Base-by-base conservation (phyloP, 83 land plant species). In the Diphasiastrum complanatum region DNA sequence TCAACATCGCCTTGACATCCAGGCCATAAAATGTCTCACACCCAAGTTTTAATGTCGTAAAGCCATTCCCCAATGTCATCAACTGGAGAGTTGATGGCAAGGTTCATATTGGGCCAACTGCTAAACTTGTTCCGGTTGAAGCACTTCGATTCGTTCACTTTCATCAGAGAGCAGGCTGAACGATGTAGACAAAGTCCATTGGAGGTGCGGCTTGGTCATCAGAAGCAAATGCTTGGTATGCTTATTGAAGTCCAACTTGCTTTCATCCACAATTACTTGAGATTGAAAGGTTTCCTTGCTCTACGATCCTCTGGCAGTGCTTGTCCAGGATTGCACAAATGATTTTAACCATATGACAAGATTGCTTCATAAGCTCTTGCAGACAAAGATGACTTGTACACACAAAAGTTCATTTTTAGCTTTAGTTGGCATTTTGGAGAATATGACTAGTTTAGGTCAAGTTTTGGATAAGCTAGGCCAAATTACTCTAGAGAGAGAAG, bases 11-110 rank as follows among this genome's bases (percentile, higher is more conserved):
- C 46, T 60, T 43, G 48, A 37, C 4, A 48, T n/a, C 33, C 12
- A 31, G 16, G 14, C n/a, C 23, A 60, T 32, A 60, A 22, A 27
- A 20, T 28, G 0, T 43, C 26, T 4, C 47, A 23, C 16, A 41
- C 63, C 63, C 63, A 60, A 14, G 28, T 27, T 60, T 60, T 48
- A 18, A 40, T 5, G 49, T 60, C 63, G 19, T 60, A 43, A 19
- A 41, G 63, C 14, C 25, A 37, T 35, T 56, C 40, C 38, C 60
- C 37, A 2, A 35, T 33, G 3, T 52, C 56, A 26, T n/a, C n/a
- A n/a, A 52, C 33, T 26, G 33, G 22, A 37, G 46, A 5, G 23
- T 4, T 22, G 27, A 2, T 1, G 31, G 33, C 16, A 43, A 22
- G 5, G 14, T 43, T 0, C 28, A 37, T n/a, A n/a, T 1, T 28